phyloP scores from a whole-genome alignment of 1,284 basidiomycete genomes.

The Austroboletus niveus region DNA sequence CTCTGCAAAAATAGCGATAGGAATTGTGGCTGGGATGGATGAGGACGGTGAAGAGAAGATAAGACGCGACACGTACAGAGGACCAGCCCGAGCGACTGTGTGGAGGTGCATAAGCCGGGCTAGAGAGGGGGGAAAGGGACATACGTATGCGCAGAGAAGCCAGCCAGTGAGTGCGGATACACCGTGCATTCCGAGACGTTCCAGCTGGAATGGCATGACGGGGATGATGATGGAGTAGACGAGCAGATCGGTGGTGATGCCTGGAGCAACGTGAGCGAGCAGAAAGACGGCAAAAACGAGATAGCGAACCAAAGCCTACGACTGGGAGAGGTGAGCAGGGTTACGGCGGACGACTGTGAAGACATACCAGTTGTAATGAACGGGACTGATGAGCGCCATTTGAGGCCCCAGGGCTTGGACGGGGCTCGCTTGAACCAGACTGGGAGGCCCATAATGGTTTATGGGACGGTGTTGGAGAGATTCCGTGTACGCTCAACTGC shows the following conservation, averaged over 20 bases:
- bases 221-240: slow-evolving; percentile 73
- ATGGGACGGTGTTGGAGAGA: neutral
- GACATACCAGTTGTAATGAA: slow-evolving; percentile 45
- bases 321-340: slow-evolving; percentile 15
- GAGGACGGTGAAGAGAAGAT: neutral
- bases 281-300: too few species aligned
- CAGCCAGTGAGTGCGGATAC: slow-evolving; percentile 65
- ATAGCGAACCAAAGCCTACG: slow-evolving; percentile 35
- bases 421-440: neutral
- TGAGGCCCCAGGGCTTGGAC: slow-evolving; percentile 37
- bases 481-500: too few species aligned
- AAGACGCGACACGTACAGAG: slow-evolving; percentile 41
- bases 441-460: slow-evolving; percentile 13
- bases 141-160: slow-evolving; percentile 62
- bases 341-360: neutral
- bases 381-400: slow-evolving; percentile 55
- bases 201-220: slow-evolving; percentile 72
- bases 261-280: slow-evolving; percentile 34
- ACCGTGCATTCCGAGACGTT: slow-evolving; percentile 48
- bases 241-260: slow-evolving; percentile 60
- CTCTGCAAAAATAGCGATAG: slow-evolving; percentile 69
- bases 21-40: slow-evolving; percentile 57
- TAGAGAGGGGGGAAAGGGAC: slow-evolving; percentile 19
- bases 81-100: slow-evolving; percentile 47
- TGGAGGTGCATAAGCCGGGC: neutral